Evolutionary conservation across 148 eudicot species (phyloP), one percentile per base, ranked within the genome.

Genomic region (Spergularia bocconei): DNA sequence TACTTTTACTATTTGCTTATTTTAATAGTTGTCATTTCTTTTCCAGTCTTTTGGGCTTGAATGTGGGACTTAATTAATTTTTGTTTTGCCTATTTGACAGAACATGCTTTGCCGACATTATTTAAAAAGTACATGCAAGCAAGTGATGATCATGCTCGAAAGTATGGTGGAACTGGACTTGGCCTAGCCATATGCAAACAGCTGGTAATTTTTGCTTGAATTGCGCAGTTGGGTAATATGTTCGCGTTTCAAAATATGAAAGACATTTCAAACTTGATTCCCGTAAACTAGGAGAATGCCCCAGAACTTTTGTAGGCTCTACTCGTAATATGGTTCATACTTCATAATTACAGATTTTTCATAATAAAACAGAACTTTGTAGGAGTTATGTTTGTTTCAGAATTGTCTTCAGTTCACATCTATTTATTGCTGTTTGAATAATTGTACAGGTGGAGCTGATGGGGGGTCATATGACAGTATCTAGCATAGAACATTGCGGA

Each of bases 181-280:
- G 98, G 98, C 78, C 82, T 94, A 47, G 95, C 98, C 73, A 94
- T 94, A 75, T 94, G 98, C 86, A 94, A 94, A 85, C 98, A 94
- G 75, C 84, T 94, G 93, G 98, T 93, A 82, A 79, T 21, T 69
- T 71, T 48, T 36, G 17, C 20, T 67, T 60, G 38, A 51, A 13
- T 67, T 57, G 19, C 29, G 19, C 10, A 55, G 9, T 55, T 57
- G 36, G 2, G 63, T 17, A 38, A 13, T 17, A 21, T 50, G 33
- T 38, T 36, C 38, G 29, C 21, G 14, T 25, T 71, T 65, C 19
- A 13, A 50, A 29, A 25, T 62, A 1, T 5, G 0, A 29, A 3
- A 21, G 15, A 15, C n/a, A 13, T 63, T 63, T 15, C 48, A 6
- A 44, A 44, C 48, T 44, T 14, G 67, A 17, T 15, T 63, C 47